Evolutionary conservation across 441 rosid genomes (phyloP), one percentile per base, ranked within the genome.

Genomic region (Jatropha podagrica): DNA sequence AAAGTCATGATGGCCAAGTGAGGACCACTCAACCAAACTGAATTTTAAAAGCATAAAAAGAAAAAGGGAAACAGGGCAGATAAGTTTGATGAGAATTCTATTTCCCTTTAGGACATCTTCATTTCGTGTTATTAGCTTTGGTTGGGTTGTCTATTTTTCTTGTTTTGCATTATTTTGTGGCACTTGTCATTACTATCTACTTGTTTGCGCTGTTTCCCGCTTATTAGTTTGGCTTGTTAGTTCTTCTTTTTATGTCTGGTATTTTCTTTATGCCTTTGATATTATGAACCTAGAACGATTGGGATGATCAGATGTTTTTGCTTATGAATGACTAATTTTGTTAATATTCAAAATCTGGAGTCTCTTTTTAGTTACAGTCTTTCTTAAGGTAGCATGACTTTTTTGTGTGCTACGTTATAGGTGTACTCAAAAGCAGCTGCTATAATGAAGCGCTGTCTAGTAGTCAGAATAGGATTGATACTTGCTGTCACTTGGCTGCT

Each of bases 1-100:
- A 83, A 80, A 81, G 85, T 86, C 75, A 86, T 86, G 87, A 83
- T 86, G 89, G 87, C 89, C 77, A 86, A 86, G 85, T 85, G 84
- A 85, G 85, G 79, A 80, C 71, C 75, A 58, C 67, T 77, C 74
- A 23, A 59, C 79, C 76, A 72, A 65, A 71, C 80, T 75, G 65
- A 69, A 64, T 67, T 51, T 74, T 27, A 74, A 74, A 81, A 71
- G 46, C 66, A 7, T 46, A 77, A 60, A 65, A 68, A 52, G 2
- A 55, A 69, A 65, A 72, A 40, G 74, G 71, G 80, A 68, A 80
- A 77, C 74, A 73, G 74, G 81, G 76, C 78, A 75, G 82, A 76
- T 81, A 77, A 79, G 81, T 75, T 83, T 77, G 80, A 73, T 73
- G 78, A 75, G 75, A 72, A 62, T 72, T 75, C 58, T 65, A 72